Evolutionary conservation across 164 flowering plant species (phyloP).

Genomic region (Euptelea pleiosperma): DNA sequence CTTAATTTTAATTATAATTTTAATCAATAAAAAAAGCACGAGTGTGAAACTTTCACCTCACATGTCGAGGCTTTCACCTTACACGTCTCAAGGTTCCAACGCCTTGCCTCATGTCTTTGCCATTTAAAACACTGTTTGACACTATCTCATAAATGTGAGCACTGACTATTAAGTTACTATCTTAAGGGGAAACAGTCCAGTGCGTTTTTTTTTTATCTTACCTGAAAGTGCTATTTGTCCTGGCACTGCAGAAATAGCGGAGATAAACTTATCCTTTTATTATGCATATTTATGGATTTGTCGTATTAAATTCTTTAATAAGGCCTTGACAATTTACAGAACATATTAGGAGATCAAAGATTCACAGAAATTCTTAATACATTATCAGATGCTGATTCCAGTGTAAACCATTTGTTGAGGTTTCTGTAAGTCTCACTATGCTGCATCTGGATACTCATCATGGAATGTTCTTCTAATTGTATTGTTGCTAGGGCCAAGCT

Average conservation of each 20-base stretch:
- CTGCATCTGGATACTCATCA: background rate
- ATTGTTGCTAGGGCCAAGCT: background rate
- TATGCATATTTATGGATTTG: background rate
- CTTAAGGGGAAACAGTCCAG: background rate
- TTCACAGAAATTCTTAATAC: slow-evolving; percentile 46
- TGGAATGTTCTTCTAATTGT: background rate
- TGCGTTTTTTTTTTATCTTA: background rate
- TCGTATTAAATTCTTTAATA: background rate
- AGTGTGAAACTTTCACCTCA: no score
- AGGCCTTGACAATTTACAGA: slow-evolving; percentile 61
- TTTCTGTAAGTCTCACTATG: slow-evolving; percentile 65
- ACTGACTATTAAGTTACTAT: background rate
- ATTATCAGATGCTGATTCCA: slow-evolving; percentile 41
- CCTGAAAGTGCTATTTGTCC: background rate
- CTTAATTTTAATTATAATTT: no score
- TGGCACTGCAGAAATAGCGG: background rate
- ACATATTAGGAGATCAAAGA: slow-evolving; percentile 42
- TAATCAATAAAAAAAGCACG: no score
- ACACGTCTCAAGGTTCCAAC: no score
- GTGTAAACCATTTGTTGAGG: slow-evolving; percentile 51
- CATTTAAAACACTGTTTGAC: no score
- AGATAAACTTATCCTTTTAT: background rate
- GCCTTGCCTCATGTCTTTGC: no score
- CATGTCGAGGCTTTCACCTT: no score
- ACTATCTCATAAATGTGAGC: background rate